phyloP scores from a whole-genome alignment of 2,329 filamentous ascomycete species.

The Xylariaceae sp. region DNA sequence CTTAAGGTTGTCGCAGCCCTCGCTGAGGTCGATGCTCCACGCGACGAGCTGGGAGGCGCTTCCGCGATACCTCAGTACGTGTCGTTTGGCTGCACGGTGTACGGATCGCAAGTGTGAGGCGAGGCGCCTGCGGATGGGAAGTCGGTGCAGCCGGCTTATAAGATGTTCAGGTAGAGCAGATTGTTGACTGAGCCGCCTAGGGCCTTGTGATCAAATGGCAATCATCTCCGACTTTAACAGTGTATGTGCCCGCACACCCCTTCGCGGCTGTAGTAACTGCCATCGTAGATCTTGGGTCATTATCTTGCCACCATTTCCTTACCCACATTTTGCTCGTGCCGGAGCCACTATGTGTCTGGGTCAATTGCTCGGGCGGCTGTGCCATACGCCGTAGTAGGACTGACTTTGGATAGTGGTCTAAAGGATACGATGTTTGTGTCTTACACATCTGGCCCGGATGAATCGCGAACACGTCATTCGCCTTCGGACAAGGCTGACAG shows the following conservation, averaged over 20 bases:
- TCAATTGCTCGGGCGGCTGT: too few relatives aligned
- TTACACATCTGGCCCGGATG: too few relatives aligned
- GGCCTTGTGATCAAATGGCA: constrained; percentile 4
- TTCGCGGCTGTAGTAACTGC: neutral
- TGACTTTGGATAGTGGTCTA: too few relatives aligned
- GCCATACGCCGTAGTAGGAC: too few relatives aligned
- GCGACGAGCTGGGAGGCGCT: neutral
- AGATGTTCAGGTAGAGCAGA: constrained; percentile 3
- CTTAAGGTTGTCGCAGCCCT: constrained; percentile 7
- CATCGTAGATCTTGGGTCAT: too few relatives aligned
- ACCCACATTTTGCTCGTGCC: too few relatives aligned
- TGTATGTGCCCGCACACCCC: neutral
- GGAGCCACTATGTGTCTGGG: too few relatives aligned
- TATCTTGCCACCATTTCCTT: too few relatives aligned
- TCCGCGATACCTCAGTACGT: constrained; percentile 2
- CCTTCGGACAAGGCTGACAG: too few relatives aligned
- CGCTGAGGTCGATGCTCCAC: constrained; percentile 10
- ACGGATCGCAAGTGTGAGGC: neutral
- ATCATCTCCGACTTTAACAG: neutral
- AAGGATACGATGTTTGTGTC: too few relatives aligned
- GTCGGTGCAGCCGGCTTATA: constrained; percentile 4
- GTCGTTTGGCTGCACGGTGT: constrained; percentile 5
- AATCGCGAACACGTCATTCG: too few relatives aligned
- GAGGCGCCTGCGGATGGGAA: neutral
- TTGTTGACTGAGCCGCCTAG: neutral